Conservation (phyloP, 352 stramenopile species). For the Pythium monospermum region DNA sequence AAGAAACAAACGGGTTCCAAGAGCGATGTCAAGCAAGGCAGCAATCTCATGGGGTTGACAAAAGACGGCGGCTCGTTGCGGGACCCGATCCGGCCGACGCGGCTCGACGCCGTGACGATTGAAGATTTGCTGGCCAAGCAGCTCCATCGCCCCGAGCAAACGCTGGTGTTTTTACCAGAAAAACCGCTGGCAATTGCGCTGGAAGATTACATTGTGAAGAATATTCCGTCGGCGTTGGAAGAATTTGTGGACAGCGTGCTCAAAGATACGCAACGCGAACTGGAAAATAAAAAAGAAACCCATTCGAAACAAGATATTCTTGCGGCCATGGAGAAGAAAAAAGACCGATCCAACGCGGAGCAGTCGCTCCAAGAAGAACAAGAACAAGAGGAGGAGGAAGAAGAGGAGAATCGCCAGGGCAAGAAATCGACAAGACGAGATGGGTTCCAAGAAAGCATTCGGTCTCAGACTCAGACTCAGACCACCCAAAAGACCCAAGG, state of each 20-base stretch:
- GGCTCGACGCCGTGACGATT: slow-evolving; percentile 61
- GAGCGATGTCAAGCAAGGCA: slow-evolving; percentile 32
- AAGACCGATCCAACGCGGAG: slow-evolving; percentile 48
- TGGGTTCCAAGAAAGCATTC: slow-evolving; percentile 11
- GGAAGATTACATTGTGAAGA: slow-evolving; percentile 81
- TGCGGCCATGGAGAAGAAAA: slow-evolving; percentile 61
- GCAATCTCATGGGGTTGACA: slow-evolving; percentile 23
- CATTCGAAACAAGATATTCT: slow-evolving; percentile 64
- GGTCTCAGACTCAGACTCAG: slow-evolving; percentile 10
- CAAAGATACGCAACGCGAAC: slow-evolving; percentile 64
- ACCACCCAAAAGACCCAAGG: slow-evolving; percentile 13
- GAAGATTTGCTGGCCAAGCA: slow-evolving; percentile 73
- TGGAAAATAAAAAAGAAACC: slow-evolving; percentile 38
- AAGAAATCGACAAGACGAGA: background rate
- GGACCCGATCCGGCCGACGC: slow-evolving; percentile 55
- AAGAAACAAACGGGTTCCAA: slow-evolving; percentile 31
- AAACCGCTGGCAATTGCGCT: slow-evolving; percentile 58
- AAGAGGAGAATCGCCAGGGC: slow-evolving; percentile 3
- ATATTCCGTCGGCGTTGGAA: slow-evolving; percentile 69
- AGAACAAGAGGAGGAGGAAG: slow-evolving; percentile 19
- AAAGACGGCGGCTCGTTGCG: slow-evolving; percentile 14
- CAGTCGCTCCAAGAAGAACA: slow-evolving; percentile 50
- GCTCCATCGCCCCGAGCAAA: slow-evolving; percentile 56
- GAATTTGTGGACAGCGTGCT: slow-evolving; percentile 70
- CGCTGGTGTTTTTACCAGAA: slow-evolving; percentile 74